Percentiles rank a stretch among this genome's conserved stretches.
These are phyloP conservation scores for Psilocybe mexicana DNA, from an alignment of 1,284 basidiomycete genomes.

Conservation along the genomic window DNA sequence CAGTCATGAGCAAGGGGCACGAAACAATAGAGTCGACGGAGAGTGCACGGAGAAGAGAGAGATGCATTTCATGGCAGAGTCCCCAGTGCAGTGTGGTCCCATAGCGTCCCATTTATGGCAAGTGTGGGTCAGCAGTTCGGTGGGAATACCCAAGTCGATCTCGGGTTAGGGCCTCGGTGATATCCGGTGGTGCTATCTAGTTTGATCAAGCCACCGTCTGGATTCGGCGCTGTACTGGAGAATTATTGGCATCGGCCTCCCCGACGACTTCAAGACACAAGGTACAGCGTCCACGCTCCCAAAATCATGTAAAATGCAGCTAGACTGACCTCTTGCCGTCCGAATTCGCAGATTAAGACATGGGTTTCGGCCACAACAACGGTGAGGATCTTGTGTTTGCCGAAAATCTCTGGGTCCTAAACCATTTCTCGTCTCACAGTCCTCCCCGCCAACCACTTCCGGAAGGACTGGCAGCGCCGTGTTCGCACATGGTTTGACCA, in stretches of 20 bases:
- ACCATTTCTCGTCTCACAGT: slow-evolving; percentile 42
- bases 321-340: slow-evolving; percentile 14
- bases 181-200: slow-evolving; percentile 37
- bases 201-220: slow-evolving; percentile 37
- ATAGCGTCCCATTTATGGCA: neutral
- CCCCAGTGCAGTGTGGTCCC: slow-evolving; percentile 12
- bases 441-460: slow-evolving; percentile 95
- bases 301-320: slow-evolving; percentile 3
- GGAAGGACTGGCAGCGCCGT: slow-evolving; percentile 96
- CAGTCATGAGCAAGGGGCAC: neutral
- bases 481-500: slow-evolving; percentile 99
- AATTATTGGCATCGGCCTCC: slow-evolving; percentile 36
- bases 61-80: neutral
- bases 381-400: slow-evolving; percentile 42
- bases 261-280: slow-evolving; percentile 45
- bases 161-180: slow-evolving; percentile 37
- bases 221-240: slow-evolving; percentile 22
- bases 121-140: neutral
- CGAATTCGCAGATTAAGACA: slow-evolving; percentile 41
- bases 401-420: slow-evolving; percentile 1
- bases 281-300: slow-evolving; percentile 29
- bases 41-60: neutral
- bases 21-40: slow-evolving; percentile 1
- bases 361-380: slow-evolving; percentile 85
- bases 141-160: slow-evolving; percentile 4